Evolutionary conservation across 2,329 filamentous ascomycete species (phyloP).

Genomic region (Epichloe festucae): DNA sequence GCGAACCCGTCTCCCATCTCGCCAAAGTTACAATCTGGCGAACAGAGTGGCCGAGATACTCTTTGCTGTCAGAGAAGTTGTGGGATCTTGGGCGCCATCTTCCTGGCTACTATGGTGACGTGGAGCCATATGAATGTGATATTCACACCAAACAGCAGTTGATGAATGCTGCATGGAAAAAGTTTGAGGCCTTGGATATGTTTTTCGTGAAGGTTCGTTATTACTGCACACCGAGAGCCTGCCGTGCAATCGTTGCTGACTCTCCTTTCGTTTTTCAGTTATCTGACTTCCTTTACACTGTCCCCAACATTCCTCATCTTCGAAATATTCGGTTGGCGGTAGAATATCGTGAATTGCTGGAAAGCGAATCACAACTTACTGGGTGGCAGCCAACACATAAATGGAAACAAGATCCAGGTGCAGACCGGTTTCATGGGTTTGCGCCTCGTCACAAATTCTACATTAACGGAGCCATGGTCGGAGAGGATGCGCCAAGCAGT

Average conservation of each 20-base stretch:
- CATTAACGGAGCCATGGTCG: constrained; percentile 39
- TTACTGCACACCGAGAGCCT: neutral
- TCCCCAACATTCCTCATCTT: constrained; percentile 46
- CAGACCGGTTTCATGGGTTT: constrained; percentile 36
- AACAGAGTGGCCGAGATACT: constrained; percentile 42
- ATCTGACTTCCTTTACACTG: constrained; percentile 47
- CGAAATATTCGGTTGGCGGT: constrained; percentile 41
- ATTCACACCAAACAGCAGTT: constrained; percentile 32
- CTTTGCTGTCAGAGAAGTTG: constrained; percentile 35
- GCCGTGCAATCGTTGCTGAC: constrained; percentile 4
- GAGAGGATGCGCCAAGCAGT: constrained; percentile 35
- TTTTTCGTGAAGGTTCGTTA: constrained; percentile 51
- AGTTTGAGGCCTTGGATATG: constrained; percentile 45
- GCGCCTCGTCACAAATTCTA: constrained; percentile 46
- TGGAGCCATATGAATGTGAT: constrained; percentile 30
- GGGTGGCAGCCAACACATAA: constrained; percentile 33
- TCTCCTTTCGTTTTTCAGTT: constrained; percentile 24
- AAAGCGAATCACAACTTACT: constrained; percentile 32
- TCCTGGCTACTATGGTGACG: constrained; percentile 34
- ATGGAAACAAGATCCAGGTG: constrained; percentile 47
- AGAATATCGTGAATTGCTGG: constrained; percentile 46
- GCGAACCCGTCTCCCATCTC: constrained; percentile 35
- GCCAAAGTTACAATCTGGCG: constrained; percentile 49
- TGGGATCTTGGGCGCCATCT: constrained; percentile 42
- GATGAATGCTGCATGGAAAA: constrained; percentile 35